Conservation (phyloP, 139 green algal species). For the Chlorella sp. region DNA sequence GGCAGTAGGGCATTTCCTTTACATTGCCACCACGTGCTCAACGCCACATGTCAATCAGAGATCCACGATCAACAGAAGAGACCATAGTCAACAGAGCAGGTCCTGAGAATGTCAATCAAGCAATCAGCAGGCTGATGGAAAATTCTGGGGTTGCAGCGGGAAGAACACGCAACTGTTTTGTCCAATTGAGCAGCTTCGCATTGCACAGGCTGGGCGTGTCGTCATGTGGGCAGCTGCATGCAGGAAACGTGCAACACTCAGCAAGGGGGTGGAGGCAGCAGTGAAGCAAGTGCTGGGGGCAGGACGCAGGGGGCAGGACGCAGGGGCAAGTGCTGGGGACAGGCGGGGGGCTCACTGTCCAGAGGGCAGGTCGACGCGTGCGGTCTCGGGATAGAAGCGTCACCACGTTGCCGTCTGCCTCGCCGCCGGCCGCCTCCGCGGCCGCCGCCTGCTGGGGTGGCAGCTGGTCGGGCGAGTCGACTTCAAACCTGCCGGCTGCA, state of each 20-base stretch:
- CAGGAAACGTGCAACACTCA: neutral
- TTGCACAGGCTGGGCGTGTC: neutral
- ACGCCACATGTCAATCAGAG: neutral
- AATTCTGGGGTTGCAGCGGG: neutral
- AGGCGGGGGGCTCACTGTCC: too few relatives aligned
- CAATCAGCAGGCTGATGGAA: neutral
- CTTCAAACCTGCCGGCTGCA: neutral
- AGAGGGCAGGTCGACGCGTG: neutral
- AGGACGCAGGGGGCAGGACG: neutral
- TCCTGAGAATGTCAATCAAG: too few relatives aligned
- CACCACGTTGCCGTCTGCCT: too few relatives aligned
- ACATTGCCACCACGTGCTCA: neutral
- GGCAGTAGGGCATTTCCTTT: neutral
- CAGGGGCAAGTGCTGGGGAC: neutral
- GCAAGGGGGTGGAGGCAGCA: neutral
- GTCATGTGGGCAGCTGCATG: neutral
- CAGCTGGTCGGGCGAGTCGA: neutral
- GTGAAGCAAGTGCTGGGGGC: slow-evolving; percentile 26
- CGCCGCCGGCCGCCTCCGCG: too few relatives aligned
- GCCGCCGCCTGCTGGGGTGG: neutral
- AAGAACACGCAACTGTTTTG: neutral
- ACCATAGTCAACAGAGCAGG: neutral
- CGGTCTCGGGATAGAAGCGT: neutral
- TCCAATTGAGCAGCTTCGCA: neutral
- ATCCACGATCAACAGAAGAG: neutral